Evolutionary conservation across 805 yeast species (phyloP), one percentile per base, ranked within the genome.

Genomic region (Soucietia sequanensis): DNA sequence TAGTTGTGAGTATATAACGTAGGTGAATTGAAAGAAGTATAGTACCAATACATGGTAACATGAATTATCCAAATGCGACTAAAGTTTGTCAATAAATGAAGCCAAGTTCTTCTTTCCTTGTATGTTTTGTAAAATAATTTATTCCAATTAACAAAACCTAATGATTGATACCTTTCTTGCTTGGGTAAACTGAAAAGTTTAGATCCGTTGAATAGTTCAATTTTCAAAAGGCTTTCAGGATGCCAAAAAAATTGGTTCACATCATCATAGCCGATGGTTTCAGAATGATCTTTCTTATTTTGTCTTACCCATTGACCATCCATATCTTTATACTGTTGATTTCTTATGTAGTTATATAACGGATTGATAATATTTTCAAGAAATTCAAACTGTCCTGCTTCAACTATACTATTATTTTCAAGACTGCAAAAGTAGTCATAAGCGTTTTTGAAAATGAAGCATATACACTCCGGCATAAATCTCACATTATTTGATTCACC

Each of bases 401-500:
- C 12, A n/a, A 18, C 11, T 5, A 5, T 12, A 8, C 12, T 15
- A 4, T 17, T 17, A 16, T 17, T 15, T 1, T 12, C 26, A 36
- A 43, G 17, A 31, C 50, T 2, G 47, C 53, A 17, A 17, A 37
- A 50, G 27, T 47, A 44, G 26, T 60, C 65, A 5, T 48, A 35
- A 3, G 58, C 52, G 37, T 57, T 44, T 27, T 59, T 56, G 39
- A 37, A 62, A 9, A 65, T 49, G 35, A 61, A 65, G 38, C 70
- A 63, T 4, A 49, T 52, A 47, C 60, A 53, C 27, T 56, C 74
- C 1, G 80, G 79, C 50, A 69, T 58, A 43, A 72, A 75, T 36
- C 80, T 52, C 19, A 75, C 64, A 54, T 80, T 83, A 54, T 80
- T 81, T 5, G 89, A 83, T 55, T 84, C 90, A 23, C 90, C 90